Evolutionary conservation across 495 filamentous ascomycete genomes (phyloP).

Genomic region (Penicillium verhagenii): DNA sequence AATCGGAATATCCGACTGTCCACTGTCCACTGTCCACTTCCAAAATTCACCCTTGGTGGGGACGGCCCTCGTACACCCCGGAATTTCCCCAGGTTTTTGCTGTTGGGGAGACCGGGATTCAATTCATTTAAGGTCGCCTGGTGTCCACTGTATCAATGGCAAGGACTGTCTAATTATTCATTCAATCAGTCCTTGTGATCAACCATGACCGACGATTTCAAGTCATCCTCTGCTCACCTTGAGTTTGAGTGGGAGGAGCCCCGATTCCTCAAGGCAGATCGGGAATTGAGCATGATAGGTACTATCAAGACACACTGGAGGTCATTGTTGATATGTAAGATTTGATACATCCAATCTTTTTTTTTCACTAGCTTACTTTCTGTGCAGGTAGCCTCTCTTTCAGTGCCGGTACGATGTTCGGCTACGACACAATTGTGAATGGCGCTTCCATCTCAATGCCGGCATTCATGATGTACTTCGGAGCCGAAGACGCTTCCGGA

Average conservation of each 20-base stretch:
- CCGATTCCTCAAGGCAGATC: conserved; percentile 5
- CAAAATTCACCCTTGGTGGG: background rate
- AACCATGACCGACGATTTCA: conserved; percentile 4
- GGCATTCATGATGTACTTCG: conserved; percentile 28
- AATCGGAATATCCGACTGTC: conserved; percentile 9
- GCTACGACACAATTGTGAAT: conserved; percentile 25
- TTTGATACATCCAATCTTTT: background rate
- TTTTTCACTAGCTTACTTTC: background rate
- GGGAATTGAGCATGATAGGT: conserved; percentile 1
- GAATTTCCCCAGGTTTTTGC: conserved; percentile 10
- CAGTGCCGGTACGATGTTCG: conserved; percentile 6
- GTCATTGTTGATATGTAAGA: conserved; percentile 8
- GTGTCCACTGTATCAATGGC: background rate
- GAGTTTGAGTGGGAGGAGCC: conserved; percentile 8
- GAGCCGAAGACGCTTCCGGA: conserved; percentile 10
- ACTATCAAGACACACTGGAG: conserved; percentile 1
- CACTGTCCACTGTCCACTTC: conserved; percentile 13
- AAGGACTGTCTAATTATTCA: background rate
- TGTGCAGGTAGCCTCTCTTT: conserved; percentile 6
- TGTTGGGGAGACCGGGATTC: background rate
- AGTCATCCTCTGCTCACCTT: conserved; percentile 7
- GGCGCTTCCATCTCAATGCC: conserved; percentile 24
- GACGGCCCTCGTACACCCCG: background rate
- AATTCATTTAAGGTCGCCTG: background rate
- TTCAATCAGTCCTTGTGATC: background rate